Evolutionary conservation across 2,329 filamentous ascomycete species (phyloP).

Genomic region (Sporothrix dimorphospora): DNA sequence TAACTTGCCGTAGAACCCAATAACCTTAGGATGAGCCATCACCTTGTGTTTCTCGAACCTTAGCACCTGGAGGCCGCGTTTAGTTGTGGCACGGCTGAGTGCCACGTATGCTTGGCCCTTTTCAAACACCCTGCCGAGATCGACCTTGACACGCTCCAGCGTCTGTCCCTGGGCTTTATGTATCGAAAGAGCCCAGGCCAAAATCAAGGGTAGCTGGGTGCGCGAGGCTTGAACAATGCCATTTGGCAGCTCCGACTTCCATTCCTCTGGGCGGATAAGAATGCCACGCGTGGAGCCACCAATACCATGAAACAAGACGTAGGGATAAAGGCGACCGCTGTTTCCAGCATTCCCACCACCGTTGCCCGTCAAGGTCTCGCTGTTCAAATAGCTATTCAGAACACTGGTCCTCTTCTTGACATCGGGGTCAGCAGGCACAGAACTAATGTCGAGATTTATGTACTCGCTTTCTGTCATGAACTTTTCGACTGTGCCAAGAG

Average conservation of each 20-base stretch:
- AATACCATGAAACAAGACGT: conserved; percentile 80
- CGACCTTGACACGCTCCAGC: conserved; percentile 89
- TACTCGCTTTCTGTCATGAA: conserved; percentile 65
- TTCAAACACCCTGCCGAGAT: conserved; percentile 89
- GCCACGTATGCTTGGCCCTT: conserved; percentile 98
- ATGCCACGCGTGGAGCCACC: conserved; percentile 78
- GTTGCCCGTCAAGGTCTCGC: conserved; percentile 28
- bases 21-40: conserved; percentile 87
- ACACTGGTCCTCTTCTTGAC: conserved; percentile 61
- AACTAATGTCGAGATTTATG: conserved; percentile 35
- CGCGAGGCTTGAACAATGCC: conserved; percentile 91
- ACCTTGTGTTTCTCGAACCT: conserved; percentile 89
- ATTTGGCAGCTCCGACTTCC: conserved; percentile 97
- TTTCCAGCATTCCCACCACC: conserved; percentile 48
- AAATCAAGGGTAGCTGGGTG: conserved; percentile 79
- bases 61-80: conserved; percentile 83
- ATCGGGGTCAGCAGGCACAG: conserved; percentile 44
- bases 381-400: conserved; percentile 49
- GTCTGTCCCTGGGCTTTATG: conserved; percentile 98
- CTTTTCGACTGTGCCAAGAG: conserved; percentile 79
- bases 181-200: conserved; percentile 96
- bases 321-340: conserved; percentile 63
- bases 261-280: conserved; percentile 83
- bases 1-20: conserved; percentile 82
- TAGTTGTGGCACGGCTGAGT: conserved; percentile 85